Percentiles rank a stretch among this genome's conserved stretches.
Conservation (phyloP, 345 rosid genomes). For the Triadica sebifera region DNA sequence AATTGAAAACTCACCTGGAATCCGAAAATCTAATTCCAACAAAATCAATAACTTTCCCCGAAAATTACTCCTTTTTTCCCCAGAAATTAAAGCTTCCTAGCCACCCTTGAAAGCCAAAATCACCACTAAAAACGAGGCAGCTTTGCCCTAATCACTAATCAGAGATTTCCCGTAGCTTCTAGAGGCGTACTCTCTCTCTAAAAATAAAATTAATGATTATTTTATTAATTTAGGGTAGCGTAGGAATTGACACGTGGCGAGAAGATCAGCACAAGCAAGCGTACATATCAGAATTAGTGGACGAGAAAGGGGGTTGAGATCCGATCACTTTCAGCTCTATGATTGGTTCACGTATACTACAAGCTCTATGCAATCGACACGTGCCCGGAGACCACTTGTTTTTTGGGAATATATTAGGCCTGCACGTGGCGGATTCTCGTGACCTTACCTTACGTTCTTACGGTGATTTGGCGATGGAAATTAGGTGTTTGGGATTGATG, state of each 20-base stretch:
- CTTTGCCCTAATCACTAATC: constrained; percentile 15
- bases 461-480: not conserved
- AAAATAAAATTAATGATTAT: constrained; percentile 9
- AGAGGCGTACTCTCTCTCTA: constrained; percentile 21
- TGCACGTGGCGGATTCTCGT: constrained; percentile 16
- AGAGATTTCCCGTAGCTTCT: constrained; percentile 39
- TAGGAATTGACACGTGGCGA: constrained; percentile 52
- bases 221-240: constrained; percentile 26
- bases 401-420: not conserved
- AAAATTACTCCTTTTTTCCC: not conserved
- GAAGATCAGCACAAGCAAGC: constrained; percentile 38
- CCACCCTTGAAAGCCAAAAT: not conserved
- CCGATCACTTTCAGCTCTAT: constrained; percentile 63
- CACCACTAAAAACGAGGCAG: constrained; percentile 8
- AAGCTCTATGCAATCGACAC: constrained; percentile 19
- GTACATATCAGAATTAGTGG: constrained; percentile 77
- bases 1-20: constrained; percentile 35
- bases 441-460: not conserved
- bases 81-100: not conserved
- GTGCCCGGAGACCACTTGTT: constrained; percentile 5
- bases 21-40: constrained; percentile 17
- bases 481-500: too few relatives aligned
- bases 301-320: constrained; percentile 60
- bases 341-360: constrained; percentile 65
- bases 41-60: constrained; percentile 11